Base-by-base conservation (phyloP, 73 alveolate genomes). In the Paramecium tetraurelia region DNA sequence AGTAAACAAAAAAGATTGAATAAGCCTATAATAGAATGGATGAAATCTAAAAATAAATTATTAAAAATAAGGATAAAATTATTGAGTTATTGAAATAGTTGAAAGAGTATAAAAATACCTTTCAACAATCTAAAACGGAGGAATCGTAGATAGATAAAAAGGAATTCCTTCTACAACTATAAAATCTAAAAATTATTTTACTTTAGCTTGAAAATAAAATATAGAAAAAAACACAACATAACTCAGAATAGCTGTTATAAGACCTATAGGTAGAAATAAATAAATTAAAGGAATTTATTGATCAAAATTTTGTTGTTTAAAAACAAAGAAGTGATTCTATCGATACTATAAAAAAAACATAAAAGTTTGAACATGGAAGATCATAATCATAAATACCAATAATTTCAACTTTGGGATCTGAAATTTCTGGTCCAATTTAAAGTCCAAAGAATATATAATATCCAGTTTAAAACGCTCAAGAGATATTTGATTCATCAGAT, bases 281-380 rank as follows among this genome's bases (percentile, higher is more conserved):
- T 44, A 31, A 80, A 24, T 43, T 80, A 21, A 44, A 80, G 11
- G 29, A 44, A 10, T 21, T 31, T 41, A 80, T 80, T 80, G 90
- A 80, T 40, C 20, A 41, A 31, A 80, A 80, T 41, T 80, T 80
- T 48, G 35, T 80, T 0, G 9, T 44, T 20, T 31, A 22, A 31
- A 80, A 80, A 80, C 21, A 80, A 20, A 41, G 90, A 80, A 44
- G 76, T 44, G 90, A 80, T 43, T 80, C 90, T 20, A 80, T 80
- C 2, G 90, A 80, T 80, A 43, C 71, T 10, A 41, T 40, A 0
- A 80, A 80, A 7, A 80, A 46, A 80, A 41, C 29, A 6, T 20
- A 24, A 80, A 22, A 59, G 33, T 18, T 35, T 80, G 63, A 44
- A 3, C 90, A 80, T 48, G 50, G 20, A n/a, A 40, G 90, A 80